Conservation (phyloP, 1,284 basidiomycete species). For the Irpex sp. region DNA sequence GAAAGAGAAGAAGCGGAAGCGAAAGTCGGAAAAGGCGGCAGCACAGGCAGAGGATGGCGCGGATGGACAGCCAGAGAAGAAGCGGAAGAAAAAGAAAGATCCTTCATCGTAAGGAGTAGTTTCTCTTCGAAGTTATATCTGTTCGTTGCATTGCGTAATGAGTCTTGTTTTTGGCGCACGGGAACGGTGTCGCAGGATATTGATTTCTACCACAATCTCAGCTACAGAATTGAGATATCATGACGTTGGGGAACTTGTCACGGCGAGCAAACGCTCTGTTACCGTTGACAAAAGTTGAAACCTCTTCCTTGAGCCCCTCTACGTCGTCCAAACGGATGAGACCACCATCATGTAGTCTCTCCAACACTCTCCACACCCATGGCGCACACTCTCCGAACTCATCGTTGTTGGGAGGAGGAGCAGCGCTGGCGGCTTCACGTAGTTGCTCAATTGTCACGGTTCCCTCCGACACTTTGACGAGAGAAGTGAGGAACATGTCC, state of each 20-base stretch:
- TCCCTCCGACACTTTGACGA: conserved; percentile 13
- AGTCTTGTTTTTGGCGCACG: too few relatives aligned
- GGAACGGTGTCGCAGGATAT: too few relatives aligned
- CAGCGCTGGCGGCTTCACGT: conserved; percentile 8
- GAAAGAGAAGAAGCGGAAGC: conserved; percentile 28
- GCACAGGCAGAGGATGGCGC: conserved; percentile 20
- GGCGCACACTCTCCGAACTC: conserved; percentile 24
- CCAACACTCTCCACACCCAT: conserved; percentile 18
- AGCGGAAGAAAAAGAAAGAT: conserved; percentile 31
- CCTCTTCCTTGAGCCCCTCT: conserved; percentile 14
- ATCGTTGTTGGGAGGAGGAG: conserved; percentile 18
- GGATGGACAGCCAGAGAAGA: conserved; percentile 26
- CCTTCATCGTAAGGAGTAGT: neutral
- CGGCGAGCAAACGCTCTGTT: conserved; percentile 6
- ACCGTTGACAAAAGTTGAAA: conserved; percentile 7
- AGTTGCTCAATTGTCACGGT: conserved; percentile 4
- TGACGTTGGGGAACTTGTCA: conserved; percentile 7
- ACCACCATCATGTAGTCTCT: conserved; percentile 12
- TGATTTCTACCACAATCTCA: neutral
- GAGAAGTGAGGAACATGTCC: conserved; percentile 20
- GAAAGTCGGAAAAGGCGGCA: conserved; percentile 26
- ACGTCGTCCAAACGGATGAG: conserved; percentile 14
- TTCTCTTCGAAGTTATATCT: neutral
- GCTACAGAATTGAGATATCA: neutral
- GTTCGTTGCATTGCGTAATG: too few relatives aligned